A percentile compares a stretch with the other conserved stretches of the same genome.
These are phyloP conservation scores for Wickerhamomyces sp. DNA, from an alignment of 1,139 yeast species.

Conservation along the genomic window DNA sequence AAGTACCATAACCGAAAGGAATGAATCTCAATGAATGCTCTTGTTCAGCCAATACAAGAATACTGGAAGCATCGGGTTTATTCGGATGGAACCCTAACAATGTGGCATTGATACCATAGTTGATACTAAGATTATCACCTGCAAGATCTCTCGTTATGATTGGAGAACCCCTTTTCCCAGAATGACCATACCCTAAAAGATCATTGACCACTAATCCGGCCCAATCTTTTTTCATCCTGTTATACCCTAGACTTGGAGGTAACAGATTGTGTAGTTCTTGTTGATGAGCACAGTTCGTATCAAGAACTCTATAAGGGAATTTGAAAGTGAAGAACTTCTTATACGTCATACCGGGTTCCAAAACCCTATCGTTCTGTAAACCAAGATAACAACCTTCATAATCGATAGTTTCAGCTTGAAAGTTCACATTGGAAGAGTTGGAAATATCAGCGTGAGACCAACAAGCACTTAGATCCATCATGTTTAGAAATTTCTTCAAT, in stretches of 20 bases:
- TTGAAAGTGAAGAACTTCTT: constrained; percentile 63
- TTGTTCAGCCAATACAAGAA: constrained; percentile 9
- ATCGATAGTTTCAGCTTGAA: constrained; percentile 40
- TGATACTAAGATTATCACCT: constrained; percentile 24
- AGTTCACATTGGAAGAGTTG: constrained; percentile 42
- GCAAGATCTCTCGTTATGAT: constrained; percentile 31
- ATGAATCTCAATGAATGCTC: constrained; percentile 30
- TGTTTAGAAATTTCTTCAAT: constrained; percentile 32
- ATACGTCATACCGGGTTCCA: constrained; percentile 46
- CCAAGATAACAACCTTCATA: constrained; percentile 49
- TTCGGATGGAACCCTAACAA: constrained; percentile 11
- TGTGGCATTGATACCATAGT: constrained; percentile 25
- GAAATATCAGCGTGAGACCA: constrained; percentile 35
- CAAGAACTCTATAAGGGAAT: constrained; percentile 54
- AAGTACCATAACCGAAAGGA: constrained; percentile 29
- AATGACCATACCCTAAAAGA: constrained; percentile 36
- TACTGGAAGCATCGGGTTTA: neutral
- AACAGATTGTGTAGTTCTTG: constrained; percentile 49
- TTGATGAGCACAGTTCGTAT: constrained; percentile 51
- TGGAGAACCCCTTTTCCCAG: constrained; percentile 34
- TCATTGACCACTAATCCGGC: constrained; percentile 27
- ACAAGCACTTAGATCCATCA: constrained; percentile 39
- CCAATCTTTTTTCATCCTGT: constrained; percentile 30
- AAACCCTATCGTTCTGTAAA: constrained; percentile 43
- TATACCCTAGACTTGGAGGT: constrained; percentile 66